Evolutionary conservation across 2,329 filamentous ascomycete species (phyloP), one percentile per base, ranked within the genome.

Genomic region (Teratosphaeria nubilosa): DNA sequence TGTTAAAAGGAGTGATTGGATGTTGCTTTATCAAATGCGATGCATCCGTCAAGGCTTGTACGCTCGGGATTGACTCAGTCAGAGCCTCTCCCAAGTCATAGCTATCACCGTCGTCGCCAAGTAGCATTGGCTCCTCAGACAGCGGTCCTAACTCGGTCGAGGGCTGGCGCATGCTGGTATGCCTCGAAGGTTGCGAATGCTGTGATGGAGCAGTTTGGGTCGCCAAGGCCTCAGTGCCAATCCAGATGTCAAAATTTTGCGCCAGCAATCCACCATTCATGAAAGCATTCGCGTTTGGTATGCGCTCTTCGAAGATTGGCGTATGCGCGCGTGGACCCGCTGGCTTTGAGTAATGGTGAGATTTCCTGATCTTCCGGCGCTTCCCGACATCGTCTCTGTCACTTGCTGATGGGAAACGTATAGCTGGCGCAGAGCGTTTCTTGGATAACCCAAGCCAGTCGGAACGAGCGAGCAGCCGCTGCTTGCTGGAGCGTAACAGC

Each of bases 381-480:
- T 67, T 68, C 5, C 68, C 68, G n/a, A 72, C 59, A 20, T 56
- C 58, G 16, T 66, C 63, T 45, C 58, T 61, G 6, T 67, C 68
- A 3, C 53, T 53, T 4, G 57, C 37, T 1, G 60, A 57, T 16
- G 65, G 54, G 51, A 66, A 69, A 4, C 59, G 59, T n/a, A 69
- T 60, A 22, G 63, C 62, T 16, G 68, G 34, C 13, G 69, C 68
- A 48, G 41, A 1, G 32, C 63, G 63, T 1, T 60, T 62, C 20
- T 62, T 57, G 52, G 62, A 59, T n/a, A 72, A 61, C 13, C 65
- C 64, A 32, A 72, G 63, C 69, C 69, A 72, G 59, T 72, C 69
- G 37, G 51, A 54, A n/a, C 61, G 68, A 30, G 63, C 59, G 25
- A 70, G 64, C 5, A 71, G 62, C 13, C 62, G 61, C 5, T 60